Evolutionary conservation across 208 protist species (phyloP).

Genomic region (Acanthamoeba castellanii): DNA sequence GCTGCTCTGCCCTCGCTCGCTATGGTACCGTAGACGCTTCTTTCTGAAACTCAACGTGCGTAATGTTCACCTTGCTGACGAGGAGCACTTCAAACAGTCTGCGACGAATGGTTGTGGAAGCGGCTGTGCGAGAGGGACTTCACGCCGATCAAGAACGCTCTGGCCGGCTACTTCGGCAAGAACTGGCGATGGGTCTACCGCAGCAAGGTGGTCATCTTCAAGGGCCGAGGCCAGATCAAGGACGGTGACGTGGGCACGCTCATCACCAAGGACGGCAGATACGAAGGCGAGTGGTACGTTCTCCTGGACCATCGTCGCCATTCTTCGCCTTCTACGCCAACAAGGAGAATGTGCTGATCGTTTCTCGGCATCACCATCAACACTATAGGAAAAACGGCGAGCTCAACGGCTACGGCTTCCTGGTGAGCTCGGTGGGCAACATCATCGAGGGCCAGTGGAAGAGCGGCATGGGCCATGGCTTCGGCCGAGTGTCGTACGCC

Average conservation of each 20-base stretch:
- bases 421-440: conserved; percentile 42
- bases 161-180: conserved; percentile 37
- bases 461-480: conserved; percentile 53
- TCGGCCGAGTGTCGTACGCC: conserved; percentile 39
- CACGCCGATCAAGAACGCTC: conserved; percentile 14
- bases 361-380: background rate
- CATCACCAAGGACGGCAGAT: conserved; percentile 53
- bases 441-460: conserved; percentile 63
- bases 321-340: background rate
- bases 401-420: conserved; percentile 55
- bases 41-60: background rate
- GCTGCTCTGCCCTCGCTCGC: conserved; percentile 3
- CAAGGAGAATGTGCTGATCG: background rate
- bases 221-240: conserved; percentile 22
- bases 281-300: conserved; percentile 36
- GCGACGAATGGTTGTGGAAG: conserved; percentile 52
- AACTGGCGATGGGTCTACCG: conserved; percentile 55
- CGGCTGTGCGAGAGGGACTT: conserved; percentile 25
- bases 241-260: conserved; percentile 32
- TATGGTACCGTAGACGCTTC: background rate
- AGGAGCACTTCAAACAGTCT: background rate
- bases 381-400: background rate
- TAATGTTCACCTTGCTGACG: background rate
- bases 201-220: conserved; percentile 35
- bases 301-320: background rate